These are phyloP conservation scores for Coemansia brasiliensis DNA, from an alignment of 192 early-diverging fungal species.

Conservation along the genomic window DNA sequence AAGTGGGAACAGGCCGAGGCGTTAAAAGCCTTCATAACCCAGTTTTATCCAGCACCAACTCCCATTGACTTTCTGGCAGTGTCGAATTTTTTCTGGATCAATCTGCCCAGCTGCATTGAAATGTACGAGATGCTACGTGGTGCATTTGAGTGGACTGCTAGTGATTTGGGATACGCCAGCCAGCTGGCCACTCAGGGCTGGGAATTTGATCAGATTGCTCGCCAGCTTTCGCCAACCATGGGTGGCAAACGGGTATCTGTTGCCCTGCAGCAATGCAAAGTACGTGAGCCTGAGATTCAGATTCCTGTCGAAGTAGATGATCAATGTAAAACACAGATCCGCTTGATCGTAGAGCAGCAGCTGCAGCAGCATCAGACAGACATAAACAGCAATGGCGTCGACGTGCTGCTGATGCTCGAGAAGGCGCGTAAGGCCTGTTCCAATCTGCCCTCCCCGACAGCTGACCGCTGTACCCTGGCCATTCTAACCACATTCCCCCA, in stretches of 20 bases:
- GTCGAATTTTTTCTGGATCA: slow-evolving; percentile 30
- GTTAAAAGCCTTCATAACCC: slow-evolving; percentile 16
- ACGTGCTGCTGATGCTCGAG: slow-evolving; percentile 12
- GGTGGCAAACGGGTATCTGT: slow-evolving; percentile 2
- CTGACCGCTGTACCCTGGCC: slow-evolving; percentile 22
- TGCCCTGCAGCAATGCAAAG: neutral
- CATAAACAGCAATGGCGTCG: neutral
- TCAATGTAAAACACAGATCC: neutral
- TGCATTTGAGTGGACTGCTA: slow-evolving; percentile 22
- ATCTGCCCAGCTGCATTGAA: slow-evolving; percentile 19
- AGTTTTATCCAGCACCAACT: slow-evolving; percentile 25
- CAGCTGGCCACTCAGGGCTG: slow-evolving; percentile 15
- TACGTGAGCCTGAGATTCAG: slow-evolving; percentile 6
- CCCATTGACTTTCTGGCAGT: slow-evolving; percentile 37
- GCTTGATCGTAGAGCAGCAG: slow-evolving; percentile 4
- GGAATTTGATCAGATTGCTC: slow-evolving; percentile 18
- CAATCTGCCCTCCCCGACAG: neutral
- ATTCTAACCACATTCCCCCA: slow-evolving; percentile 22
- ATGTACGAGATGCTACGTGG: slow-evolving; percentile 33
- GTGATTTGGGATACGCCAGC: neutral
- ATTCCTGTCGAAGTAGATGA: slow-evolving; percentile 13
- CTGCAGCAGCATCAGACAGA: neutral
- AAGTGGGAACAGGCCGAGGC: slow-evolving; percentile 16
- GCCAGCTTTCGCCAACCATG: slow-evolving; percentile 31
- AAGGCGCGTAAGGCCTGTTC: slow-evolving; percentile 13